These are phyloP conservation scores for Starmerella bombicola DNA, from an alignment of 805 yeast species.

Conservation along the genomic window DNA sequence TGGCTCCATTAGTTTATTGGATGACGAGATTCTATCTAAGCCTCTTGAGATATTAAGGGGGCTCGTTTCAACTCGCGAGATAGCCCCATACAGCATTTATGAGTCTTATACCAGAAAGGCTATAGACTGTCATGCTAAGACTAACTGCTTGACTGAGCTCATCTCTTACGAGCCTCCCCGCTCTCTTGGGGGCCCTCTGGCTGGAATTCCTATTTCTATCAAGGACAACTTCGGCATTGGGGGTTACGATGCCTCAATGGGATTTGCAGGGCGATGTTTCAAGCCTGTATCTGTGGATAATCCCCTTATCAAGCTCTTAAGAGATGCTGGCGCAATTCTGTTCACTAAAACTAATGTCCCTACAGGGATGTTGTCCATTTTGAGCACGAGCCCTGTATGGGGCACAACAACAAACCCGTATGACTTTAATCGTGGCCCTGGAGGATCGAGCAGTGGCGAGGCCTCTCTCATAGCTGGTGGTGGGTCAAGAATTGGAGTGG, in stretches of 20 bases:
- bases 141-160: slow-evolving; percentile 48
- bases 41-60: background rate
- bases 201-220: slow-evolving; percentile 49
- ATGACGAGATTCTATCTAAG: background rate
- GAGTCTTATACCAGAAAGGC: slow-evolving; percentile 55
- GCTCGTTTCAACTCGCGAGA: slow-evolving; percentile 19
- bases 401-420: slow-evolving; percentile 41
- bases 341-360: slow-evolving; percentile 46
- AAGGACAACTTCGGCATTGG: slow-evolving; percentile 43
- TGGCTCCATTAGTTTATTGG: background rate
- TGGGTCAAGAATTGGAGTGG: slow-evolving; percentile 42
- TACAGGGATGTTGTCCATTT: slow-evolving; percentile 42
- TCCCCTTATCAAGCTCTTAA: slow-evolving; percentile 34
- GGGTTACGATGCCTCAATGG: slow-evolving; percentile 43
- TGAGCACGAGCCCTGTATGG: slow-evolving; percentile 41
- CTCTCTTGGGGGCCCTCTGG: slow-evolving; percentile 49
- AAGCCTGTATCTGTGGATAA: slow-evolving; percentile 34
- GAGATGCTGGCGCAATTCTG: slow-evolving; percentile 44
- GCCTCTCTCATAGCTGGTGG: slow-evolving; percentile 37
- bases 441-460: slow-evolving; percentile 48
- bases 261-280: slow-evolving; percentile 35
- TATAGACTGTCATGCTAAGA: slow-evolving; percentile 44
- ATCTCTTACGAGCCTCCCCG: slow-evolving; percentile 37
- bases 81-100: slow-evolving; percentile 40
- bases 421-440: slow-evolving; percentile 35